These are phyloP conservation scores for Planoprotostelium fungivorum DNA, from an alignment of 78 protist genomes.

Conservation along the genomic window DNA sequence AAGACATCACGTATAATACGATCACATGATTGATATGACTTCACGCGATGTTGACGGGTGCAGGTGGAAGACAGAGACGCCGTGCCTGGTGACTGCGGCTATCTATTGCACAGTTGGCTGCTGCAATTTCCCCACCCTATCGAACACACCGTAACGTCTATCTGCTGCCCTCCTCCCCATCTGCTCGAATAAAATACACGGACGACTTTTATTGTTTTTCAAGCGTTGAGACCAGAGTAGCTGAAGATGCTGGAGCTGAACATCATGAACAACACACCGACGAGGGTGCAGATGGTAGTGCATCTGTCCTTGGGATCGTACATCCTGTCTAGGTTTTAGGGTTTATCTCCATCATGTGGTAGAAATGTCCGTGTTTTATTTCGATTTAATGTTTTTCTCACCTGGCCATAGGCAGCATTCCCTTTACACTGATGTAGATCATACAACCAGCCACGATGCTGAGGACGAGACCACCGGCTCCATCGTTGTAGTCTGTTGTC, in stretches of 20 bases:
- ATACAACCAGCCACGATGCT: not conserved
- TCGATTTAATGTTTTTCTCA: not conserved
- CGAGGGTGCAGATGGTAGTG: not conserved
- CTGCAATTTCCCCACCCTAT: not conserved
- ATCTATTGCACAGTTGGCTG: not conserved
- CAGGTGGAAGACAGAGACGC: not conserved
- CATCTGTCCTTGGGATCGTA: not conserved
- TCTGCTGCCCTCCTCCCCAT: too few species aligned
- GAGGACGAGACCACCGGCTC: not conserved
- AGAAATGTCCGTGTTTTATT: too few species aligned
- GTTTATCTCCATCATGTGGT: too few species aligned
- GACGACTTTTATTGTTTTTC: too few species aligned
- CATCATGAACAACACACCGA: not conserved
- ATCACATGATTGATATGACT: not conserved
- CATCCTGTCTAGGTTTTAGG: conserved; percentile 1
- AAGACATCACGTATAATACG: not conserved
- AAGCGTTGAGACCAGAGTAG: too few species aligned
- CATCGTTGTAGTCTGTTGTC: not conserved
- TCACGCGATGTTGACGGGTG: too few species aligned
- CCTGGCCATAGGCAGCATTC: not conserved
- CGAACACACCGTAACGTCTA: too few species aligned
- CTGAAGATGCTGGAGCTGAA: not conserved
- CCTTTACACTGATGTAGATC: not conserved
- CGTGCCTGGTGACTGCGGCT: not conserved
- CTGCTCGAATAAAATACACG: too few species aligned